Percentiles rank a stretch among this genome's conserved stretches.
Conservation (phyloP, 75 land plant species). For the Selaginella moellendorffii region DNA sequence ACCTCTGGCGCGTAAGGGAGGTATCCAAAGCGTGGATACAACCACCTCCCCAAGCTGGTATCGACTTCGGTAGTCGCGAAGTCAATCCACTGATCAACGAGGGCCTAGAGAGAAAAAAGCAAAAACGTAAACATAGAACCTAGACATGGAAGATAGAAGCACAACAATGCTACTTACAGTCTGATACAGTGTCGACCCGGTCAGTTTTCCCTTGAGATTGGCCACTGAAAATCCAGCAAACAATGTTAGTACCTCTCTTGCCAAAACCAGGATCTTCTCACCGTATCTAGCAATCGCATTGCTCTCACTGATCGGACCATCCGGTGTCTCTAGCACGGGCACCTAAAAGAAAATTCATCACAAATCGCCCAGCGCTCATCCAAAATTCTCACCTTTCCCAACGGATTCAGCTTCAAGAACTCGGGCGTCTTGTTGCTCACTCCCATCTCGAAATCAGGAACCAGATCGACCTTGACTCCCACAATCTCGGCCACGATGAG, state of each 20-base stretch:
- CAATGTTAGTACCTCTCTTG: neutral
- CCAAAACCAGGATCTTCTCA: slow-evolving; percentile 10
- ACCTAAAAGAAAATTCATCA: slow-evolving; percentile 29
- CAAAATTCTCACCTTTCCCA: slow-evolving; percentile 59
- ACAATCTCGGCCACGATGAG: slow-evolving; percentile 73
- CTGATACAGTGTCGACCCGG: slow-evolving; percentile 59
- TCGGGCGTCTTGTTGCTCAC: slow-evolving; percentile 77
- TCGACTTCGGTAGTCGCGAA: slow-evolving; percentile 67
- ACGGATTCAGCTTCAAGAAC: slow-evolving; percentile 75
- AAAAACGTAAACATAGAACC: neutral
- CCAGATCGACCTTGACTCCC: slow-evolving; percentile 46
- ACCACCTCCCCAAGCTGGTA: slow-evolving; percentile 31
- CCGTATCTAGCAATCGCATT: slow-evolving; percentile 95
- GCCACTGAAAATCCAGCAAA: slow-evolving; percentile 35
- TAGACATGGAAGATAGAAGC: too few relatives aligned
- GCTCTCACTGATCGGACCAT: slow-evolving; percentile 82
- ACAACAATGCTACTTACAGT: slow-evolving; percentile 28
- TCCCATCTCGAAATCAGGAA: slow-evolving; percentile 67
- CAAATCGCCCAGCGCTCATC: neutral
- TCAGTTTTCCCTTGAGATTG: slow-evolving; percentile 38
- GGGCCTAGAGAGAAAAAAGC: slow-evolving; percentile 31
- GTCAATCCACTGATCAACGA: slow-evolving; percentile 89
- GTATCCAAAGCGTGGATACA: slow-evolving; percentile 46
- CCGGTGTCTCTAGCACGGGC: slow-evolving; percentile 86
- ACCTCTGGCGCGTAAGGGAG: slow-evolving; percentile 43